These are phyloP conservation scores for Trichoderma gracile DNA, from an alignment of 2,329 filamentous ascomycete species.

Conservation along the genomic window DNA sequence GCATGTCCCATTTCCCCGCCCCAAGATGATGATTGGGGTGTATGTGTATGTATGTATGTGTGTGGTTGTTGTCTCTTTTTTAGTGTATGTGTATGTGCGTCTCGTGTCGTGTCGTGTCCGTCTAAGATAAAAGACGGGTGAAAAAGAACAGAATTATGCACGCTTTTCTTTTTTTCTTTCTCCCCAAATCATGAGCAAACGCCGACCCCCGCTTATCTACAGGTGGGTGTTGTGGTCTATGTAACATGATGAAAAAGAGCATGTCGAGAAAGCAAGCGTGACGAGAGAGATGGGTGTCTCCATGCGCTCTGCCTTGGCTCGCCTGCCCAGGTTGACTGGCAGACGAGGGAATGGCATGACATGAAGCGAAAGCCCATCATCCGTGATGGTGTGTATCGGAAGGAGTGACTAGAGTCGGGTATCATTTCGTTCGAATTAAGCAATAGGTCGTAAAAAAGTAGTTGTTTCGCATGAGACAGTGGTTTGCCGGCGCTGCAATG, in stretches of 20 bases:
- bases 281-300: constrained; percentile 1
- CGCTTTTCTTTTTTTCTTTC: constrained; percentile 6
- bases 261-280: constrained; percentile 21
- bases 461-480: constrained; percentile 18
- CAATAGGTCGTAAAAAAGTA: constrained; percentile 22
- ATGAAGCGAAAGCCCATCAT: not conserved
- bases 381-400: not conserved
- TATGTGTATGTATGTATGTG: constrained; percentile 11
- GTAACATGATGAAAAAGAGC: constrained; percentile 25
- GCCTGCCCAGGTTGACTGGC: not conserved
- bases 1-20: constrained; percentile 25
- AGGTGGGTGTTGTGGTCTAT: constrained; percentile 22
- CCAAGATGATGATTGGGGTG: constrained; percentile 11
- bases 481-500: constrained; percentile 23
- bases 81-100: constrained; percentile 11
- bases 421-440: constrained; percentile 26
- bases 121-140: constrained; percentile 1
- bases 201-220: constrained; percentile 24
- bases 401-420: constrained; percentile 27
- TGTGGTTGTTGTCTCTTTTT: constrained; percentile 7
- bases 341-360: not conserved
- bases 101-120: constrained; percentile 20
- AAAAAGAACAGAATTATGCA: constrained; percentile 8
- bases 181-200: constrained; percentile 23
- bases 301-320: not conserved